A percentile compares a stretch with the other conserved stretches of the same genome.
Evolutionary conservation across 2,329 filamentous ascomycete genomes (phyloP).

Genomic region (Fusarium odoratissimum): DNA sequence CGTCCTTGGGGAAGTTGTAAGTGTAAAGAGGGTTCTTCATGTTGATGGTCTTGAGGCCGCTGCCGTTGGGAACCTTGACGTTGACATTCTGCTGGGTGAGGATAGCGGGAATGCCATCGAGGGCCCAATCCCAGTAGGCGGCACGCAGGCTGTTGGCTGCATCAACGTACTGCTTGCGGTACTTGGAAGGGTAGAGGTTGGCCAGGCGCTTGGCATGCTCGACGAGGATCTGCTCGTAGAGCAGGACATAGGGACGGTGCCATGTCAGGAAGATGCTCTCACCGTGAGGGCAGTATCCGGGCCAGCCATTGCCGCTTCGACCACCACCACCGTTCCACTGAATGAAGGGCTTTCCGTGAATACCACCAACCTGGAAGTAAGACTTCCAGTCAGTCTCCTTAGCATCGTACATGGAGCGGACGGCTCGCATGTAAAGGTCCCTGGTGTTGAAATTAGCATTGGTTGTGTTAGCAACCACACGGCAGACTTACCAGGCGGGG

Average conservation of each 20-base stretch:
- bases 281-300: constrained; percentile 60
- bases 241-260: constrained; percentile 66
- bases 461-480: background rate
- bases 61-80: constrained; percentile 56
- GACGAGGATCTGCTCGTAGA: constrained; percentile 68
- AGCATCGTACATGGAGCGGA: constrained; percentile 56
- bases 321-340: constrained; percentile 57
- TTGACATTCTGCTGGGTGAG: constrained; percentile 50
- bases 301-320: constrained; percentile 46
- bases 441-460: constrained; percentile 44
- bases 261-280: constrained; percentile 63
- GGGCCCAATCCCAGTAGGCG: constrained; percentile 68
- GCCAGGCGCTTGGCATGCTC: constrained; percentile 60
- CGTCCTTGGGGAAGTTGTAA: constrained; percentile 60
- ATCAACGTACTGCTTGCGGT: constrained; percentile 52
- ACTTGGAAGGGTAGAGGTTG: constrained; percentile 53
- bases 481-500: constrained; percentile 56
- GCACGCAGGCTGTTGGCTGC: constrained; percentile 61
- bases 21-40: constrained; percentile 65
- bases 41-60: constrained; percentile 43
- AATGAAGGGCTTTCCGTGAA: constrained; percentile 56
- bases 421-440: constrained; percentile 63
- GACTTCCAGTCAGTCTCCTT: constrained; percentile 57
- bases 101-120: constrained; percentile 57
- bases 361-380: constrained; percentile 63